Percentiles rank a stretch among this genome's conserved stretches.
These are phyloP conservation scores for Mortierella sp. DNA, from an alignment of 371 early-diverging fungal species.

Conservation along the genomic window DNA sequence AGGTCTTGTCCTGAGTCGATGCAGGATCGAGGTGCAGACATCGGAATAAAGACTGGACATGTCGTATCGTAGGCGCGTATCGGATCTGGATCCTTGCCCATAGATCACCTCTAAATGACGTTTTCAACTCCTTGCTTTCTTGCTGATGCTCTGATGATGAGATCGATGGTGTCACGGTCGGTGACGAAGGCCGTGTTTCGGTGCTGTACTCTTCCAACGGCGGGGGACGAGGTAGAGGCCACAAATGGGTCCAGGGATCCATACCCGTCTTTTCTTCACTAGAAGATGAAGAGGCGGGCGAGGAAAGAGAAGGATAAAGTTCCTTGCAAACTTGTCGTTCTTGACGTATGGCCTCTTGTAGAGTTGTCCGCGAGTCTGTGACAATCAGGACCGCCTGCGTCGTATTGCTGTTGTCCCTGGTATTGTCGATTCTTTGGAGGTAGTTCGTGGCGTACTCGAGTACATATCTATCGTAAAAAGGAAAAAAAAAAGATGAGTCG, in stretches of 20 bases:
- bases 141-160: slow-evolving; percentile 6
- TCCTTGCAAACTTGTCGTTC: slow-evolving; percentile 11
- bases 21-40: slow-evolving; percentile 31
- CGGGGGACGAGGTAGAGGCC: neutral
- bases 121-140: neutral
- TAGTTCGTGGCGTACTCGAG: slow-evolving; percentile 42
- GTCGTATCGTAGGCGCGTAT: slow-evolving; percentile 36
- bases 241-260: slow-evolving; percentile 36
- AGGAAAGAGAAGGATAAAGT: neutral
- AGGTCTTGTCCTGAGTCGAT: slow-evolving; percentile 27
- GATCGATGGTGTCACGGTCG: neutral
- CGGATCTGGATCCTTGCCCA: slow-evolving; percentile 49
- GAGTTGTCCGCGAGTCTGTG: slow-evolving; percentile 7
- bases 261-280: neutral
- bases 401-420: neutral
- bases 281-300: too few relatives aligned
- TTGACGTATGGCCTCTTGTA: slow-evolving; percentile 16
- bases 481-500: neutral
- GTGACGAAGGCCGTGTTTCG: slow-evolving; percentile 28
- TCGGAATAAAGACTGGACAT: slow-evolving; percentile 38
- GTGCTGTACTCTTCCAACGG: slow-evolving; percentile 23
- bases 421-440: neutral
- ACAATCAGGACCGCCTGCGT: slow-evolving; percentile 27
- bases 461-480: slow-evolving; percentile 24
- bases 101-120: slow-evolving; percentile 19